Evolutionary conservation across 306 rosid species (phyloP).

Genomic region (Argentina anserina): DNA sequence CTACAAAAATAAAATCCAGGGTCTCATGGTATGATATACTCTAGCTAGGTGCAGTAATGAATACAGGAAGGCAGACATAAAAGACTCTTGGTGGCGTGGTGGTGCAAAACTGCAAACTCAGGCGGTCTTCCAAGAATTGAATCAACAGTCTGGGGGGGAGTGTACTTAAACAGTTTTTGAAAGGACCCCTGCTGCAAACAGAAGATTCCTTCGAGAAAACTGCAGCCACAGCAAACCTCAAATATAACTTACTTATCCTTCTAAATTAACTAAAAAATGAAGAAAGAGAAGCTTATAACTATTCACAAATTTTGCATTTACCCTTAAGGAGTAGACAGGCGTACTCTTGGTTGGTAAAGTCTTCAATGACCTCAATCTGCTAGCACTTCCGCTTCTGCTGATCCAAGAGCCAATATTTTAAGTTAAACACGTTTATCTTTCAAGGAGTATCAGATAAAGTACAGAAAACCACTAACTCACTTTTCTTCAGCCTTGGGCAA

Average conservation of each 20-base stretch:
- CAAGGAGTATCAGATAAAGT: not conserved
- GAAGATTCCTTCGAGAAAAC: constrained; percentile 98
- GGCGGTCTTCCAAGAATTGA: not conserved
- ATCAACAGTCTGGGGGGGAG: not conserved
- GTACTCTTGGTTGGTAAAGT: constrained; percentile 80
- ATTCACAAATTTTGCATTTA: constrained; percentile 23
- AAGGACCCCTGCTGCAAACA: constrained; percentile 83
- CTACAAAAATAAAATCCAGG: not conserved
- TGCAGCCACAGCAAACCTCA: constrained; percentile 32
- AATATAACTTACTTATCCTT: not conserved
- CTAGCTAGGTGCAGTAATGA: not conserved
- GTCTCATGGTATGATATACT: not conserved
- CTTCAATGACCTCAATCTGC: constrained; percentile 75
- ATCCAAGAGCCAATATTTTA: constrained; percentile 6
- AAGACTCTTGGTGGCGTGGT: not conserved
- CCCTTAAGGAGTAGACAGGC: constrained; percentile 74
- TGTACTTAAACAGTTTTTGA: constrained; percentile 35
- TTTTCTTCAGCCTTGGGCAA: constrained; percentile 66
- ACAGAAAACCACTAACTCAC: no score
- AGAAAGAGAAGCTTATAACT: not conserved
- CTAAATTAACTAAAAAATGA: not conserved
- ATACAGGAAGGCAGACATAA: not conserved
- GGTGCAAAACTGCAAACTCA: not conserved
- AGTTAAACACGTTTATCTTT: not conserved
- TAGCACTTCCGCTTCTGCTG: constrained; percentile 62